Evolutionary conservation across 148 eudicot genomes (phyloP).

Genomic region (Euryodendron excelsum): DNA sequence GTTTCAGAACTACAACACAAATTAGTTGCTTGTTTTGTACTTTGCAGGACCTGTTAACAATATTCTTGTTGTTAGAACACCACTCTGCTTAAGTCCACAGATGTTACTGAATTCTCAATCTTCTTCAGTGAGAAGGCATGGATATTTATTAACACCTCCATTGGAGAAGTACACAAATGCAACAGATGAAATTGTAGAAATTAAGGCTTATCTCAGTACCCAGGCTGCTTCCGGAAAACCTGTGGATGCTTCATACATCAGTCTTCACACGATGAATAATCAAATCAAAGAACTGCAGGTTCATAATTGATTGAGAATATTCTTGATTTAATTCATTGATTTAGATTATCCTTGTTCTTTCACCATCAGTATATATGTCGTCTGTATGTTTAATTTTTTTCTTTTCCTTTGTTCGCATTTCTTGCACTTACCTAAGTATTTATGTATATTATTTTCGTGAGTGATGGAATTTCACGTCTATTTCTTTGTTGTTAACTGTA

Average conservation of each 20-base stretch:
- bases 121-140: constrained; percentile 41
- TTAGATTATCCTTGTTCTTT: not conserved
- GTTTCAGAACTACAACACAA: not conserved
- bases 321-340: not conserved
- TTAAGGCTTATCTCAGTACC: constrained; percentile 44
- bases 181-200: constrained; percentile 46
- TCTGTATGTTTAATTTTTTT: too few relatives aligned
- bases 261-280: constrained; percentile 52
- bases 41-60: constrained; percentile 80
- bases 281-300: constrained; percentile 89
- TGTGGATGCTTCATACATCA: constrained; percentile 41
- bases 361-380: not conserved
- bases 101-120: constrained; percentile 39
- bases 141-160: constrained; percentile 52
- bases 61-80: constrained; percentile 47
- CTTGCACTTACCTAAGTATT: too few relatives aligned
- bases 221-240: constrained; percentile 29
- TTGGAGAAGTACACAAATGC: constrained; percentile 67
- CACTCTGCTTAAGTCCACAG: constrained; percentile 34
- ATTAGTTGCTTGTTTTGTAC: not conserved
- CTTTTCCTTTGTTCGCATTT: too few relatives aligned
- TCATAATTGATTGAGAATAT: constrained; percentile 11
- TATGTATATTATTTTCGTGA: too few relatives aligned
- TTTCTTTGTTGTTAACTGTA: too few relatives aligned
- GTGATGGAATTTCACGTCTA: too few relatives aligned